A percentile compares a stretch with the other conserved stretches of the same genome.
Evolutionary conservation across 768 basidiomycete species (phyloP).

Genomic region (Xerocomus potaroensis): DNA sequence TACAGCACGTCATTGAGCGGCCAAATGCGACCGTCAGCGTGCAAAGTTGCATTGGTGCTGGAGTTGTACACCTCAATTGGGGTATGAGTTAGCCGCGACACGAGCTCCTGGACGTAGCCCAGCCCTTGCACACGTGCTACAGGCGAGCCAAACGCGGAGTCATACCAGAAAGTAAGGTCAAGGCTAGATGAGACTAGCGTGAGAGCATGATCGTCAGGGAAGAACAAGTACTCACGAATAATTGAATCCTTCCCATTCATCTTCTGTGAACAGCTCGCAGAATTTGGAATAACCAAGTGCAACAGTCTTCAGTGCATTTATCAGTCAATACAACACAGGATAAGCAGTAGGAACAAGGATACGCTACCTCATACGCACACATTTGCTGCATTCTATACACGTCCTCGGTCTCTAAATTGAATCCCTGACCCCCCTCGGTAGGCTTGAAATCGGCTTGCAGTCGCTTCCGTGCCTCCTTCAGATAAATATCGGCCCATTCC

Average conservation of each 20-base stretch:
- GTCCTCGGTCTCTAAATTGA: slow-evolving; percentile 61
- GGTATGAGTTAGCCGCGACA: slow-evolving; percentile 77
- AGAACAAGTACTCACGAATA: slow-evolving; percentile 55
- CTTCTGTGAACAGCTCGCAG: slow-evolving; percentile 83
- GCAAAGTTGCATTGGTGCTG: slow-evolving; percentile 79
- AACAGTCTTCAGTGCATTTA: slow-evolving; percentile 60
- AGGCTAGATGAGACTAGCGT: slow-evolving; percentile 8
- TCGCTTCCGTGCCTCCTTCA: slow-evolving; percentile 59
- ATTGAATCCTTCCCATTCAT: slow-evolving; percentile 92
- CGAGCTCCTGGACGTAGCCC: slow-evolving; percentile 78
- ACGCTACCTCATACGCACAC: slow-evolving; percentile 75
- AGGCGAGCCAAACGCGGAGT: slow-evolving; percentile 78
- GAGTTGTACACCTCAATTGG: slow-evolving; percentile 69
- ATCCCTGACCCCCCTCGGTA: slow-evolving; percentile 36
- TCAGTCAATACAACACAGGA: not conserved
- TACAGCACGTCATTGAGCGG: slow-evolving; percentile 70
- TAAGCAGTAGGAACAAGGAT: not conserved
- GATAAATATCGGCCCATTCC: slow-evolving; percentile 70
- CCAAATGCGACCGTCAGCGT: slow-evolving; percentile 65
- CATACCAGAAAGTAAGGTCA: slow-evolving; percentile 41
- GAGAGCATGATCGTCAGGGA: not conserved
- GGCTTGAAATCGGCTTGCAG: slow-evolving; percentile 48
- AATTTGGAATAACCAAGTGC: slow-evolving; percentile 89
- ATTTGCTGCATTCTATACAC: slow-evolving; percentile 75
- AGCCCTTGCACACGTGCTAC: slow-evolving; percentile 72